A percentile compares a stretch with the other conserved stretches of the same genome.
Conservation (phyloP, 768 basidiomycete genomes). For the Boletus subparvulus region DNA sequence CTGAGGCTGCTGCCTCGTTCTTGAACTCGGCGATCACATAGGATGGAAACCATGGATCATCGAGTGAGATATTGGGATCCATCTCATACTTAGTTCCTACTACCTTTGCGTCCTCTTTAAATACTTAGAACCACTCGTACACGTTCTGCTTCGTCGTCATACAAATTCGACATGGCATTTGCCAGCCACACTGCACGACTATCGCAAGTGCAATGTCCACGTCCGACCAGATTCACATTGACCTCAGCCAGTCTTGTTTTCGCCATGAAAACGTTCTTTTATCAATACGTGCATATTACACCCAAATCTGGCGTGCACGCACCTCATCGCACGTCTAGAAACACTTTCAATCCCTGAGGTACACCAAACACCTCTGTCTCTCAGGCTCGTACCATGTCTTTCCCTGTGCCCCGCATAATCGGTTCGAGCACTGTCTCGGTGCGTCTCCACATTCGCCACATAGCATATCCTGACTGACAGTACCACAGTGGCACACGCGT, state of each 20-base stretch:
- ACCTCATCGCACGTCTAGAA: conserved; percentile 38
- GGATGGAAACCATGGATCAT: too few species aligned
- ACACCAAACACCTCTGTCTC: conserved; percentile 82
- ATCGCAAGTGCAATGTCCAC: conserved; percentile 29
- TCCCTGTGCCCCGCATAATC: conserved; percentile 75
- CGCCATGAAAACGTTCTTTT: conserved; percentile 42
- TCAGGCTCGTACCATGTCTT: conserved; percentile 73
- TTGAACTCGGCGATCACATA: too few species aligned
- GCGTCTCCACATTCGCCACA: not conserved
- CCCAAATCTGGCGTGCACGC: not conserved
- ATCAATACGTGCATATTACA: conserved; percentile 61
- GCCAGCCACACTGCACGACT: conserved; percentile 38
- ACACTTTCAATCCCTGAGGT: conserved; percentile 75
- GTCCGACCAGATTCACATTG: not conserved
- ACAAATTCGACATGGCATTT: not conserved
- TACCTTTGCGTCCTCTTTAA: too few species aligned
- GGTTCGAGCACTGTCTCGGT: conserved; percentile 87
- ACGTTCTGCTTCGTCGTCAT: not conserved
- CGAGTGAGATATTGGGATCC: too few species aligned
- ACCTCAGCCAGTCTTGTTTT: conserved; percentile 25
- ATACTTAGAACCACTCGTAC: not conserved
- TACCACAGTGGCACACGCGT: too few species aligned
- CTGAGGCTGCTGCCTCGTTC: too few species aligned
- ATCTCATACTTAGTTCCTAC: too few species aligned
- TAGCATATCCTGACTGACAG: not conserved